These are phyloP conservation scores for Teratosphaeria epicoccoides DNA, from an alignment of 2,329 filamentous ascomycete species.

Conservation along the genomic window DNA sequence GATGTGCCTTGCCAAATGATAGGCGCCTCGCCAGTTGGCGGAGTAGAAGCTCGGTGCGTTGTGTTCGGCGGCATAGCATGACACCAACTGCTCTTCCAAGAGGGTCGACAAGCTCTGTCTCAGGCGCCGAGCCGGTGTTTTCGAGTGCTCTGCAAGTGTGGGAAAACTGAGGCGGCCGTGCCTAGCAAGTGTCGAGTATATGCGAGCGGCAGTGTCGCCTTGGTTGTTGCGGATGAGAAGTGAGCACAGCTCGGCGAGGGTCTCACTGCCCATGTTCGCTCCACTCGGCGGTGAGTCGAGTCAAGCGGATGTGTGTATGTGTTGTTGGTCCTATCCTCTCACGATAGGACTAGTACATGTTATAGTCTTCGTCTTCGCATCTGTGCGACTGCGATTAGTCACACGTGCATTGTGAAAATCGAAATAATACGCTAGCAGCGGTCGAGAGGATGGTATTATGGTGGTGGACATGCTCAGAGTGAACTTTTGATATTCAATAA, in stretches of 20 bases:
- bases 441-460: neutral
- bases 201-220: slow-evolving; percentile 69
- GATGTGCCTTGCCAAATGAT: slow-evolving; percentile 69
- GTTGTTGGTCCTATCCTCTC: neutral
- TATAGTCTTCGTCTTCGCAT: neutral
- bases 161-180: slow-evolving; percentile 65
- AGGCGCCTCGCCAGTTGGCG: slow-evolving; percentile 68
- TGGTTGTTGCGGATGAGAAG: slow-evolving; percentile 81
- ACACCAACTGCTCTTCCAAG: slow-evolving; percentile 69
- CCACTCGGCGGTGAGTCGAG: neutral
- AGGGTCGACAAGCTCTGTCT: slow-evolving; percentile 74
- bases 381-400: neutral
- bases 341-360: neutral
- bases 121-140: slow-evolving; percentile 62
- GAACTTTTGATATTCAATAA: neutral
- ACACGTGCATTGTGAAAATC: neutral
- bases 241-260: slow-evolving; percentile 63
- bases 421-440: too few species aligned
- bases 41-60: slow-evolving; percentile 62
- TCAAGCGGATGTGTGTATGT: neutral
- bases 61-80: slow-evolving; percentile 42
- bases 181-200: slow-evolving; percentile 67
- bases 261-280: neutral
- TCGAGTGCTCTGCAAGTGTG: slow-evolving; percentile 60
- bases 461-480: neutral